Evolutionary conservation across 805 yeast species (phyloP).

Genomic region (Yarrowia osloensis): DNA sequence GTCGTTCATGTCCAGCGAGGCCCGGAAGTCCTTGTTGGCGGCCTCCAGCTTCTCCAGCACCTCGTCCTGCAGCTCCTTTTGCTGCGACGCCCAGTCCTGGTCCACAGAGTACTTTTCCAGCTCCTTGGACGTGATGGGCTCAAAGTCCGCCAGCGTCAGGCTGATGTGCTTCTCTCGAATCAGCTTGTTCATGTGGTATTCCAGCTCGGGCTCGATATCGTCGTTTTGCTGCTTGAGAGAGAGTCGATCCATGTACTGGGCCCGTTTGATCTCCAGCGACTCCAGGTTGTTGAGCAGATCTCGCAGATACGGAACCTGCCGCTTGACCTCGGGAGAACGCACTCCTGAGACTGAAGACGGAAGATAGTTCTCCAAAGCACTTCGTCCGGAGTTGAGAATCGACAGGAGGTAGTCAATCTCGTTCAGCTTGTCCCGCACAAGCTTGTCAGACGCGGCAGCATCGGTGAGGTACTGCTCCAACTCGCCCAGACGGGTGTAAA

Average conservation of each 20-base stretch:
- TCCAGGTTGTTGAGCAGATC: slow-evolving; percentile 22
- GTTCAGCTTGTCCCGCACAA: slow-evolving; percentile 50
- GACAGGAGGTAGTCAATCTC: slow-evolving; percentile 52
- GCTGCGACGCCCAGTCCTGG: slow-evolving; percentile 52
- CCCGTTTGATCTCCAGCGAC: slow-evolving; percentile 35
- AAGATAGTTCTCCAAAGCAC: slow-evolving; percentile 39
- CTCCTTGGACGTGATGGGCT: slow-evolving; percentile 36
- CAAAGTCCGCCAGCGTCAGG: slow-evolving; percentile 34
- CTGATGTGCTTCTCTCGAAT: slow-evolving; percentile 1
- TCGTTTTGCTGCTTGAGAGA: slow-evolving; percentile 18
- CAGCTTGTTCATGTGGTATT: not conserved
- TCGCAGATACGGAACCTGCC: not conserved
- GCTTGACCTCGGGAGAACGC: slow-evolving; percentile 16
- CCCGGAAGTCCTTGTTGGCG: slow-evolving; percentile 36
- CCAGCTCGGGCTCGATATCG: slow-evolving; percentile 11
- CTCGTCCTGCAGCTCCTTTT: slow-evolving; percentile 45
- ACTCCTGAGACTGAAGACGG: slow-evolving; percentile 42
- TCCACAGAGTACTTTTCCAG: slow-evolving; percentile 48
- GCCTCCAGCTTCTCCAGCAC: slow-evolving; percentile 46
- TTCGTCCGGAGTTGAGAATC: slow-evolving; percentile 47
- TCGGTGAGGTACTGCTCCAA: slow-evolving; percentile 54
- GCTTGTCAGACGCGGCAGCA: slow-evolving; percentile 64
- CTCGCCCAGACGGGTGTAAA: slow-evolving; percentile 47
- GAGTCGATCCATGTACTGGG: slow-evolving; percentile 34
- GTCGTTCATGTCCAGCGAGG: slow-evolving; percentile 37